phyloP scores from a whole-genome alignment of 768 basidiomycete species.

The Tylopilus rubrobrunneus region DNA sequence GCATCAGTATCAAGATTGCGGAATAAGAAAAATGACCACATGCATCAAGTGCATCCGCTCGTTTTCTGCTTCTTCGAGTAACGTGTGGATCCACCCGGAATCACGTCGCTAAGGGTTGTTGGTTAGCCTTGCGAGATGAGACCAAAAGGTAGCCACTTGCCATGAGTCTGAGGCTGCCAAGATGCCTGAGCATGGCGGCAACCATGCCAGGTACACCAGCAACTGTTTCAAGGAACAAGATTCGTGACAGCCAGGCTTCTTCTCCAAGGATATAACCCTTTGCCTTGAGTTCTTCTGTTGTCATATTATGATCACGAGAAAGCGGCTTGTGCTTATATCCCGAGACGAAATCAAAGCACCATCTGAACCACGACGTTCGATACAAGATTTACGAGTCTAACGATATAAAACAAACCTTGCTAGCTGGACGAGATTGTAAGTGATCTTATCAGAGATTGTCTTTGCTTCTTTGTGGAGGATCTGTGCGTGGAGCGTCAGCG shows the following conservation, averaged over 20 bases:
- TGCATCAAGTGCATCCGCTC: conserved; percentile 95
- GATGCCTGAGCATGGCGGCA: conserved; percentile 83
- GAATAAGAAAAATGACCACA: conserved; percentile 3
- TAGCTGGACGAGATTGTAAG: conserved; percentile 56
- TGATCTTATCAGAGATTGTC: conserved; percentile 71
- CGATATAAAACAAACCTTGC: conserved; percentile 35
- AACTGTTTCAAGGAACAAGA: conserved; percentile 78
- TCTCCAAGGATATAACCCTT: conserved; percentile 73
- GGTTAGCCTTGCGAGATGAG: conserved; percentile 7
- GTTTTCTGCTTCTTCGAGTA: conserved; percentile 93
- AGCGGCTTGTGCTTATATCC: conserved; percentile 76
- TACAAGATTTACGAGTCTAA: conserved; percentile 2
- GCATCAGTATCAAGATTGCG: conserved; percentile 10
- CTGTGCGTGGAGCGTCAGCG: conserved; percentile 33
- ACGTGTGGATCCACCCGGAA: conserved; percentile 85
- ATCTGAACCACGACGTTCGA: conserved; percentile 33
- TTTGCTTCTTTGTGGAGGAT: conserved; percentile 66
- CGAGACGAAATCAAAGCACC: conserved; percentile 78
- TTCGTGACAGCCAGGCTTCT: conserved; percentile 68
- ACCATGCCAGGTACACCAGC: conserved; percentile 98
- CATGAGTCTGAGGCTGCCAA: conserved; percentile 86
- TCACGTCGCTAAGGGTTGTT: conserved; percentile 41
- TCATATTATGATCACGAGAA: conserved; percentile 59
- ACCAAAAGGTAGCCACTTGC: conserved; percentile 36
- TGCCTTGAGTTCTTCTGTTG: conserved; percentile 67